Evolutionary conservation across 108 stramenopile species (phyloP), one percentile per base, ranked within the genome.

Genomic region (Thalassiosira profunda): DNA sequence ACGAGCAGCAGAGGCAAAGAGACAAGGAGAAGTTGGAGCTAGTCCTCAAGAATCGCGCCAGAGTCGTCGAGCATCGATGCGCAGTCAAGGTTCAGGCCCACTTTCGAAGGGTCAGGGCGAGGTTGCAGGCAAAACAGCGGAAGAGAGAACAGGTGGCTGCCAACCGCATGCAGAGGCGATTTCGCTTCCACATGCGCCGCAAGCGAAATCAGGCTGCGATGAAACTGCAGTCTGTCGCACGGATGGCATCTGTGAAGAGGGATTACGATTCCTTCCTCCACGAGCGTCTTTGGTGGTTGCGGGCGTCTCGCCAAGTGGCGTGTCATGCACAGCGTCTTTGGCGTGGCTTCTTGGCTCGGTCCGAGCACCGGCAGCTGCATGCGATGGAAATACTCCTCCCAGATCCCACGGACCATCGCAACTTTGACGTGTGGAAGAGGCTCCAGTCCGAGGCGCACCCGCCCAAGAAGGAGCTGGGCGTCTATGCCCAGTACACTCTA

Each of bases 401-500:
- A 35, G 33, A 71, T 43, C 76, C 76, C 26, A 42, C 21, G 15
- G 76, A 78, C 15, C 47, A 44, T 38, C 52, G 48, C 17, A 75
- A 75, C 56, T 66, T 59, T 61, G 70, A 72, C 0, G 65, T 59
- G 58, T 78, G 76, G 76, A 26, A 66, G 36, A 36, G 49, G 30
- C 40, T 26, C 24, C 76, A 78, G 52, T 21, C 20, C 20, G 76
- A 78, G 54, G 76, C 76, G 9, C 37, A 49, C 35, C 70, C 70
- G 18, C 63, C 76, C 3, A 62, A 55, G 53, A 64, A 56, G 34
- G 65, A 56, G 30, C 43, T 78, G 12, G 64, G 70, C 5, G 28
- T 78, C 5, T 72, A 49, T 51, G 76, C 70, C 4, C 70, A 78
- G 44, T 78, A 72, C 43, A 70, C 42, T 21, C 73, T 73, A 7